A percentile compares a stretch with the other conserved stretches of the same genome.
phyloP scores from a whole-genome alignment of 2,329 filamentous ascomycete species.

The Plectosphaerella sp. region DNA sequence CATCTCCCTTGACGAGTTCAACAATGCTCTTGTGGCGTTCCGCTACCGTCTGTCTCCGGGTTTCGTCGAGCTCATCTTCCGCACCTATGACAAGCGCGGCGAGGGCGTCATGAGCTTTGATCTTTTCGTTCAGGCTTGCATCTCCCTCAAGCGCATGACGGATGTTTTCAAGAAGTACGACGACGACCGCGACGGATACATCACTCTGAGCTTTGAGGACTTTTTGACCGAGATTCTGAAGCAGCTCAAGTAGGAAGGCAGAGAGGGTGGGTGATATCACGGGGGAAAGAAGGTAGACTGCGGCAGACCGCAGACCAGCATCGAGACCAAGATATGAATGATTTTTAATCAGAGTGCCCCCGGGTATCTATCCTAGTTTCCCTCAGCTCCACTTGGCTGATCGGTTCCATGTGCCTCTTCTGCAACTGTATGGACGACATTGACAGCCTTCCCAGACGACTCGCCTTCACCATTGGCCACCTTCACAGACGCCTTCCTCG shows the following conservation, averaged over 20 bases:
- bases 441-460: too few species aligned
- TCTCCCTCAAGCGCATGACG: constrained; percentile 95
- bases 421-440: too few species aligned
- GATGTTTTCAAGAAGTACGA: constrained; percentile 99
- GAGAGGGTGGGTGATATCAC: not conserved
- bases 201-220: constrained; percentile 77
- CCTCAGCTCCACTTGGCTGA: too few species aligned
- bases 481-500: constrained; percentile 10
- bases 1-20: constrained; percentile 83
- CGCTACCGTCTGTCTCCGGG: constrained; percentile 82
- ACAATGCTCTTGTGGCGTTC: constrained; percentile 85
- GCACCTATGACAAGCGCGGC: constrained; percentile 76
- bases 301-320: not conserved
- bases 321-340: not conserved
- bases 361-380: too few species aligned
- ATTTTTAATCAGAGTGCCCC: not conserved
- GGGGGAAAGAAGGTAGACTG: too few species aligned
- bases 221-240: constrained; percentile 67
- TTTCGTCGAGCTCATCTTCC: constrained; percentile 82
- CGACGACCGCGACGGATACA: constrained; percentile 91
- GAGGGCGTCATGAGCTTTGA: constrained; percentile 82
- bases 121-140: constrained; percentile 95
- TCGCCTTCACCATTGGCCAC: not conserved
- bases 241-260: constrained; percentile 45
- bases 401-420: too few species aligned